A percentile compares a stretch with the other conserved stretches of the same genome.
These are phyloP conservation scores for Eimeria praecox DNA, from an alignment of 169 alveolate species.

Conservation along the genomic window DNA sequence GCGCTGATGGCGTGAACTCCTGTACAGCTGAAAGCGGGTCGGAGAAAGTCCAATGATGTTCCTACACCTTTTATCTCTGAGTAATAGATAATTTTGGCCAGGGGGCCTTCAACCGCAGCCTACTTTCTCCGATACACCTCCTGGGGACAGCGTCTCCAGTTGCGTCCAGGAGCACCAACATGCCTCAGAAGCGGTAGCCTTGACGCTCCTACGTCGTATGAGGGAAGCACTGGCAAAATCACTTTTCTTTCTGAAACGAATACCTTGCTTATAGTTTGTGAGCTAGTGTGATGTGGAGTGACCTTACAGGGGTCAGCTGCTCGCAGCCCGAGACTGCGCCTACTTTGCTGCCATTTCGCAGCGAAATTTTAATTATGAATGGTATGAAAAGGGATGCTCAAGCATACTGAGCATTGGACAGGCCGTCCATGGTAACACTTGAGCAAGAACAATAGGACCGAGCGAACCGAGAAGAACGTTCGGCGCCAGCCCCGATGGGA, in stretches of 20 bases:
- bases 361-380: neutral
- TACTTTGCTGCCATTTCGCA: neutral
- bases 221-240: neutral
- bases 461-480: neutral
- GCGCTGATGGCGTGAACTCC: neutral
- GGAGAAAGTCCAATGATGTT: neutral
- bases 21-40: neutral
- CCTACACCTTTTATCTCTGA: neutral
- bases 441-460: neutral
- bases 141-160: neutral
- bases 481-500: conserved; percentile 1
- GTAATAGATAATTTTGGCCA: neutral
- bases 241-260: neutral
- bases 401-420: neutral
- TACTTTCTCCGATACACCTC: neutral
- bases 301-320: conserved; percentile 17
- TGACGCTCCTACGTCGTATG: neutral
- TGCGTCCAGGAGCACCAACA: neutral
- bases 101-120: neutral
- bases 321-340: neutral
- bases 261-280: neutral
- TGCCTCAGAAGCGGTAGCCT: neutral
- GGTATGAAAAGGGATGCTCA: neutral
- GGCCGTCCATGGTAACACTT: neutral
- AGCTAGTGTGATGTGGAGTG: neutral